These are phyloP conservation scores for Hortiboletus flavorubellus DNA, from an alignment of 768 basidiomycete species.

Conservation along the genomic window DNA sequence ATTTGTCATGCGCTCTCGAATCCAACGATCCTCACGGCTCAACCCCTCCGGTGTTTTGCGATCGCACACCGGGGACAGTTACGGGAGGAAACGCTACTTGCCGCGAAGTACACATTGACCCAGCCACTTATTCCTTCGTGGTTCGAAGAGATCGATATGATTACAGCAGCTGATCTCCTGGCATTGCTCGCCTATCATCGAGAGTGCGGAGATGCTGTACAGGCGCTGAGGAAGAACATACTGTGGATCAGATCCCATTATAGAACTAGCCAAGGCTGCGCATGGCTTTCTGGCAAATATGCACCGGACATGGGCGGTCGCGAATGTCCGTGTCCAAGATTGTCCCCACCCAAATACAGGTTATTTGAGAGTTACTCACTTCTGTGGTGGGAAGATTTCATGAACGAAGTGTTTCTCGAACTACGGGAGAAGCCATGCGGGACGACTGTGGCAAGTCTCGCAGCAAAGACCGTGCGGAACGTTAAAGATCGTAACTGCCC, in stretches of 20 bases:
- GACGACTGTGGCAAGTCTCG: background rate
- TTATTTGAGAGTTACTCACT: too few species aligned
- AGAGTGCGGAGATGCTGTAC: too few species aligned
- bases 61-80: conserved; percentile 23
- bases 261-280: too few species aligned
- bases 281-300: too few species aligned
- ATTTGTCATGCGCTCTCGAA: conserved; percentile 16
- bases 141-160: too few species aligned
- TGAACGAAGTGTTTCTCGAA: conserved; percentile 3
- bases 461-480: background rate
- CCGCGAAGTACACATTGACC: conserved; percentile 29
- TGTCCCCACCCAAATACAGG: too few species aligned
- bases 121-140: conserved; percentile 1
- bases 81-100: conserved; percentile 22
- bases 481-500: background rate
- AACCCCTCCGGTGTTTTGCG: conserved; percentile 31
- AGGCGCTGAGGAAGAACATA: too few species aligned
- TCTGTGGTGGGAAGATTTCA: background rate
- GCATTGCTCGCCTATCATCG: too few species aligned
- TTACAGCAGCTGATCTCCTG: too few species aligned
- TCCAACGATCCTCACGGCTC: conserved; percentile 18
- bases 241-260: too few species aligned
- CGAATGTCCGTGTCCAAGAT: too few species aligned
- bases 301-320: too few species aligned
- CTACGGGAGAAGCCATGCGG: conserved; percentile 21